Evolutionary conservation across 352 stramenopile genomes (phyloP), one percentile per base, ranked within the genome.

Genomic region (Blastocystis sp.): DNA sequence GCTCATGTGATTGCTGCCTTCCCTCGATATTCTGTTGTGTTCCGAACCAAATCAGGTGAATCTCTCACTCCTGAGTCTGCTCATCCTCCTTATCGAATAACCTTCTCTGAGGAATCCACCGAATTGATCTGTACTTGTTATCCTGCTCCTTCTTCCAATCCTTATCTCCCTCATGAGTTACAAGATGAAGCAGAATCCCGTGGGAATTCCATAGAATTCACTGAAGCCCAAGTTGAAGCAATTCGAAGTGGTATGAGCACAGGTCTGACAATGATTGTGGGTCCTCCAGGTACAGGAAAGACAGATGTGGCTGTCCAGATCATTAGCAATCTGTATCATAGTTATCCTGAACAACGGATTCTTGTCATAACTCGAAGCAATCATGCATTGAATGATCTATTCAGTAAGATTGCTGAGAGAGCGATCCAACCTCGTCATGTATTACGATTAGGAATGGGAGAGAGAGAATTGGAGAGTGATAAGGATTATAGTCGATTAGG

Each of bases 281-380:
- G 93, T 0, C 93, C 93, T 16, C 93, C 93, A 37, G 78, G 78
- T 24, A 96, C 93, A 3, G 94, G 93, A 24, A 97, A 97, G 88
- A 97, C 93, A 9, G 88, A 96, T 3, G 88, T 97, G 37, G 95
- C 93, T 19, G 95, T 97, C 27, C 94, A 97, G 88, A 92, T 97
- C 29, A 92, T 97, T n/a, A 81, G 92, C 27, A 97, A 96, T 87
- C 67, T 98, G 9, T 96, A 95, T 85, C 93, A 94, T 75, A 91
- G 89, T 24, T 94, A 91, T 51, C 89, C 91, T 63, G 91, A 89
- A 1, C 92, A 98, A 81, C 93, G 95, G 78, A 96, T 96, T 16
- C 89, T 98, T 16, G 89, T 98, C 46, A 92, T 98, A 39, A 95
- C 95, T 27, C 94, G 97, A 89, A 97, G 93, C 29, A 97, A 97